Evolutionary conservation across 345 rosid genomes (phyloP).

Genomic region (Salix exigua): DNA sequence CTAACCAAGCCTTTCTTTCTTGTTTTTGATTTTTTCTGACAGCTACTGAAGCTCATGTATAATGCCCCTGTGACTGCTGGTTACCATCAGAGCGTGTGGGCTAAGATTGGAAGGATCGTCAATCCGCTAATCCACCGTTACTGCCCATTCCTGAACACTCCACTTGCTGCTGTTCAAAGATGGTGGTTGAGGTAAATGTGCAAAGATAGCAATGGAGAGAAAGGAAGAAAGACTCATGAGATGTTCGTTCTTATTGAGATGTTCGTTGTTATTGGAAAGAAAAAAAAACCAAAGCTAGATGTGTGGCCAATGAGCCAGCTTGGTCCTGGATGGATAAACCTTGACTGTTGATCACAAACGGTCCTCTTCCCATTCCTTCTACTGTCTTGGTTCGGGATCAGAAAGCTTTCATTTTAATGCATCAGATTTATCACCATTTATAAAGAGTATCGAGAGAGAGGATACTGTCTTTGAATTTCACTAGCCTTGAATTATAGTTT

Average conservation of each 20-base stretch:
- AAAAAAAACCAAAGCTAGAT: background rate
- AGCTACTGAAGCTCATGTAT: conserved; percentile 96
- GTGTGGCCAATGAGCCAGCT: background rate
- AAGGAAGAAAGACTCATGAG: background rate
- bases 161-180: conserved; percentile 63
- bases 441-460: background rate
- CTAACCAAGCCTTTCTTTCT: background rate
- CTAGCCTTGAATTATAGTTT: background rate
- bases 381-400: background rate
- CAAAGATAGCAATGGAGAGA: background rate
- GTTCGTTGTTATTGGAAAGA: background rate
- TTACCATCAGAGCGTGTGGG: conserved; percentile 89
- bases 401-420: background rate
- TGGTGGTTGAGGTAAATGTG: conserved; percentile 81
- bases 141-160: conserved; percentile 71
- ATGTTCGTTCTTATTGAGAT: background rate
- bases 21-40: conserved; percentile 8
- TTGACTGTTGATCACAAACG: background rate
- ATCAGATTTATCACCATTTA: background rate
- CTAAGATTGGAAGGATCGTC: conserved; percentile 56
- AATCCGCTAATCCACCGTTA: conserved; percentile 61
- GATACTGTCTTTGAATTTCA: background rate
- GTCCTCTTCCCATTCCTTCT: background rate
- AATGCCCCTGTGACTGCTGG: conserved; percentile 85
- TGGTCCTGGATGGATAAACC: background rate